These are phyloP conservation scores for Chlorella variabilis DNA, from an alignment of 163 green algal species.

Conservation along the genomic window DNA sequence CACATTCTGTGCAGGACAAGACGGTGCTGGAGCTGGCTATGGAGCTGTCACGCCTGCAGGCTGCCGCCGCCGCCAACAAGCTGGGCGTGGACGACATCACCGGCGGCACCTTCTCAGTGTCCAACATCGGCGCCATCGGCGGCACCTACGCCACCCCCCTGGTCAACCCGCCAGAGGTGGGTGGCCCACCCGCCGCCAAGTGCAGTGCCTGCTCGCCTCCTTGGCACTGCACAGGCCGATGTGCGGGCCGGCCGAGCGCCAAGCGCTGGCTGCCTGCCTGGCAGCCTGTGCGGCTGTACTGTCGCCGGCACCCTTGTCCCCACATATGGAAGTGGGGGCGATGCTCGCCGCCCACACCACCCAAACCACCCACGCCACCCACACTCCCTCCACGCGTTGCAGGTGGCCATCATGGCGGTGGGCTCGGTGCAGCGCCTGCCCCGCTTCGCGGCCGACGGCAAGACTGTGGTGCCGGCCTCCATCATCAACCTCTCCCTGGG, in stretches of 20 bases:
- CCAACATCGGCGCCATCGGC: conserved; percentile 89
- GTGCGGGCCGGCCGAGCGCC: too few species aligned
- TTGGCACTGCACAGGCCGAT: too few species aligned
- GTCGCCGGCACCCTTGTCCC: too few species aligned
- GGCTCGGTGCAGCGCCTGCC: conserved; percentile 69
- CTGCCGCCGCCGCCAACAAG: conserved; percentile 54
- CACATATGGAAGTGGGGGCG: too few species aligned
- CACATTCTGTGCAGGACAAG: conserved; percentile 50
- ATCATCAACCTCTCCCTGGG: conserved; percentile 44
- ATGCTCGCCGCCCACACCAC: too few species aligned
- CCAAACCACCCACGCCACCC: too few species aligned
- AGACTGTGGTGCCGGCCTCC: neutral
- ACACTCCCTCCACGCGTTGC: neutral
- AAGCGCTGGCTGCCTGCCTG: too few species aligned
- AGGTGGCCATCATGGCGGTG: conserved; percentile 86
- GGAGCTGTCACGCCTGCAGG: conserved; percentile 75
- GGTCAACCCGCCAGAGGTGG: conserved; percentile 58
- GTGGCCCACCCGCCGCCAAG: too few species aligned
- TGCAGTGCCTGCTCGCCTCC: too few species aligned
- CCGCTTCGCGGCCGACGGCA: conserved; percentile 52
- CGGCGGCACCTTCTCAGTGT: conserved; percentile 82
- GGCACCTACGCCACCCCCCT: conserved; percentile 84
- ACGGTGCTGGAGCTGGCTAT: conserved; percentile 64
- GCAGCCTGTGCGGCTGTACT: too few species aligned
- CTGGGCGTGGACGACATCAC: conserved; percentile 60